These are phyloP conservation scores for Knoxdaviesia proteae DNA, from an alignment of 2,329 filamentous ascomycete genomes.

Conservation along the genomic window DNA sequence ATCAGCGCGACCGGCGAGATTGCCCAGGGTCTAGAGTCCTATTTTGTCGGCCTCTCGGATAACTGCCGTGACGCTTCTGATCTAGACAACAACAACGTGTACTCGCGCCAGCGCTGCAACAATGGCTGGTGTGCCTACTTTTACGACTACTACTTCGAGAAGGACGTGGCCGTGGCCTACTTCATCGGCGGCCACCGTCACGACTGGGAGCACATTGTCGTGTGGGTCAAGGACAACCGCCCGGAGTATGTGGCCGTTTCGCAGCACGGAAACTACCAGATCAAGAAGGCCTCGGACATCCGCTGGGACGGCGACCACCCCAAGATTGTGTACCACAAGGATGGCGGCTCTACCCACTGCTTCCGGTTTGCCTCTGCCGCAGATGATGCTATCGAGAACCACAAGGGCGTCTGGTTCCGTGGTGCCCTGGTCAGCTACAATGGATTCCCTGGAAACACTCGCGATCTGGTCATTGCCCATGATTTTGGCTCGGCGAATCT, in stretches of 20 bases:
- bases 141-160: conserved; percentile 26
- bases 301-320: conserved; percentile 12
- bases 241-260: conserved; percentile 12
- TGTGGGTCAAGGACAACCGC: conserved; percentile 11
- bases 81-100: conserved; percentile 19
- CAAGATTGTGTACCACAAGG: conserved; percentile 19
- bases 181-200: conserved; percentile 15
- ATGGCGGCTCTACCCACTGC: conserved; percentile 13
- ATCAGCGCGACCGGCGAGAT: conserved; percentile 14
- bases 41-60: conserved; percentile 9
- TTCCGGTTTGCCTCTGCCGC: conserved; percentile 13
- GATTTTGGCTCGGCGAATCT: conserved; percentile 6
- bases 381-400: conserved; percentile 13
- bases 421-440: conserved; percentile 12
- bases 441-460: conserved; percentile 10
- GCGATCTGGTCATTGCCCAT: conserved; percentile 3
- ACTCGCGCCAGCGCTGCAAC: conserved; percentile 20
- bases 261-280: conserved; percentile 13
- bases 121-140: conserved; percentile 21
- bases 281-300: conserved; percentile 8
- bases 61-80: conserved; percentile 14
- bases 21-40: conserved; percentile 11
- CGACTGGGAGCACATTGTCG: conserved; percentile 17
- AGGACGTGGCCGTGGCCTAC: conserved; percentile 15
- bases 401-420: conserved; percentile 14